These are phyloP conservation scores for Colletotrichum sp. DNA, from an alignment of 2,329 filamentous ascomycete genomes.

Conservation along the genomic window DNA sequence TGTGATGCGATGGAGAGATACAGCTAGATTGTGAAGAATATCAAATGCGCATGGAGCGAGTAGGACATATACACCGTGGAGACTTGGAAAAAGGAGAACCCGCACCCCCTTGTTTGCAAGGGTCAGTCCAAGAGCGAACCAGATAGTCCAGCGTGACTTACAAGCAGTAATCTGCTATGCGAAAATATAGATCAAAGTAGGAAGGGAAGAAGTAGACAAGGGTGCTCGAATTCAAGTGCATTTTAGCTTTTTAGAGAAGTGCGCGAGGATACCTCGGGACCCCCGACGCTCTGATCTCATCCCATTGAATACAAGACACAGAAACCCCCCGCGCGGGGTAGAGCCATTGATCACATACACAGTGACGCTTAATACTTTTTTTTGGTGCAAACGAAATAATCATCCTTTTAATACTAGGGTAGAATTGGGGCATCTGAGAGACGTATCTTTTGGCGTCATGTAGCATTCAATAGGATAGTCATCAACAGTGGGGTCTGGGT, in stretches of 20 bases:
- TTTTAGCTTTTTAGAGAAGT: background rate
- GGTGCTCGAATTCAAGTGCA: rapidly evolving
- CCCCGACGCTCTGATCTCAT: background rate
- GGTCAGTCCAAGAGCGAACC: rapidly evolving
- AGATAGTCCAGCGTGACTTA: background rate
- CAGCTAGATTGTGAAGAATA: background rate
- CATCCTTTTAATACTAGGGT: rapidly evolving
- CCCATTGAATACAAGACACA: background rate
- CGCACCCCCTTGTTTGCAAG: background rate
- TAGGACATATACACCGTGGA: background rate
- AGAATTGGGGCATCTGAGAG: background rate
- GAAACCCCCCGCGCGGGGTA: background rate
- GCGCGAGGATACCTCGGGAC: background rate
- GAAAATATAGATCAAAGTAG: background rate
- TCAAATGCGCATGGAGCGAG: background rate
- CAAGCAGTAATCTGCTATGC: background rate
- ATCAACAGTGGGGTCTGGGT: background rate
- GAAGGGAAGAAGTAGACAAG: background rate
- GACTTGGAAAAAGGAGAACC: background rate
- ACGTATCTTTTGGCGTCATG: background rate
- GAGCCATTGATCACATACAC: background rate
- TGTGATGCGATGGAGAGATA: background rate
- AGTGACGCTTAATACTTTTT: background rate
- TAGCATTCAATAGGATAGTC: background rate
- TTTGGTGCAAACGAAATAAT: too few relatives aligned